These are phyloP conservation scores for Bassia scoparia DNA, from an alignment of 148 eudicot species.

Conservation along the genomic window DNA sequence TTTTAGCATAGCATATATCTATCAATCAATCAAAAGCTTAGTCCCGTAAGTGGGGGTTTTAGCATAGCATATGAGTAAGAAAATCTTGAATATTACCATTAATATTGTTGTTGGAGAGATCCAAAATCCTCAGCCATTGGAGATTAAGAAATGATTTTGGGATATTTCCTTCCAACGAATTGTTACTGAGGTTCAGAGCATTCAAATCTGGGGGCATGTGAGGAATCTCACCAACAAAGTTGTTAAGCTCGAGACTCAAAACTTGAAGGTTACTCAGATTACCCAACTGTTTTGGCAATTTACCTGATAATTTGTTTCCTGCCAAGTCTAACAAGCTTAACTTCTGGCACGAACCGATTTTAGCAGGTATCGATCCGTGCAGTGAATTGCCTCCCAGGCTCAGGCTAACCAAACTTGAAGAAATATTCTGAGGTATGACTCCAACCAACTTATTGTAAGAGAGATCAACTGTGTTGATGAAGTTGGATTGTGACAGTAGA, in stretches of 20 bases:
- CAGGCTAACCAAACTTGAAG: conserved; percentile 49
- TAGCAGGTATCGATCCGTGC: conserved; percentile 37
- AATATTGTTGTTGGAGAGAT: conserved; percentile 68
- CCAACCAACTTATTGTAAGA: conserved; percentile 51
- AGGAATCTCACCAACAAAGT: conserved; percentile 47
- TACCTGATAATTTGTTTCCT: conserved; percentile 44
- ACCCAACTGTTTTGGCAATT: conserved; percentile 44
- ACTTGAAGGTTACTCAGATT: conserved; percentile 43
- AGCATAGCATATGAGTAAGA: conserved; percentile 28
- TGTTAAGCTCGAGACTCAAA: conserved; percentile 55
- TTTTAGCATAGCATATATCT: conserved; percentile 42
- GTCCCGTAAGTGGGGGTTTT: no score
- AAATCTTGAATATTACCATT: conserved; percentile 50
- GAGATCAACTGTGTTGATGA: conserved; percentile 61
- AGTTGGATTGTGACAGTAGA: conserved; percentile 42
- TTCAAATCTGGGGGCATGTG: conserved; percentile 47
- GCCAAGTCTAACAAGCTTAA: conserved; percentile 61
- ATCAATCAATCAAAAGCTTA: no score
- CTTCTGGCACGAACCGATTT: conserved; percentile 41
- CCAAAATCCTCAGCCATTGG: conserved; percentile 50
- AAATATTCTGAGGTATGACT: conserved; percentile 41
- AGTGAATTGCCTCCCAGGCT: conserved; percentile 57
- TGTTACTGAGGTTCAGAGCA: conserved; percentile 66
- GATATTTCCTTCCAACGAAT: conserved; percentile 49
- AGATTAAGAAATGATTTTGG: conserved; percentile 36